Percentiles rank a stretch among this genome's conserved stretches.
phyloP scores from a whole-genome alignment of 805 yeast genomes.

The Cephaloascus albidus region DNA sequence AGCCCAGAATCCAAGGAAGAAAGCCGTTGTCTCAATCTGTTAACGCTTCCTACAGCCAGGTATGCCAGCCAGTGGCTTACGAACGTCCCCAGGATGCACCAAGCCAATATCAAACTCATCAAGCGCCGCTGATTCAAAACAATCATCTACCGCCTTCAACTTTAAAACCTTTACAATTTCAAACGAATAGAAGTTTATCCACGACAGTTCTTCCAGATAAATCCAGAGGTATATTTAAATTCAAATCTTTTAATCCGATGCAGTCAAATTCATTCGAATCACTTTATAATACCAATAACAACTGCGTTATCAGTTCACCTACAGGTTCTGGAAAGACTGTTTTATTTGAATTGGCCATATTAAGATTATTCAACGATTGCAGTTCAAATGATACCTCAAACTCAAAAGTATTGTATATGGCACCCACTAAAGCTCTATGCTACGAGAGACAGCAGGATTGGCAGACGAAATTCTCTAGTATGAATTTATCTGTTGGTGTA shows the following conservation, averaged over 20 bases:
- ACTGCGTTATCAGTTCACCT: slow-evolving; percentile 43
- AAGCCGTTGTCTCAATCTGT: too few relatives aligned
- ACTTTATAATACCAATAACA: slow-evolving; percentile 23
- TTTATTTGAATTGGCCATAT: slow-evolving; percentile 42
- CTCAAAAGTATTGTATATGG: slow-evolving; percentile 36
- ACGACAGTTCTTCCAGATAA: slow-evolving; percentile 23
- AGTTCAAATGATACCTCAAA: slow-evolving; percentile 13
- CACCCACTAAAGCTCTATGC: slow-evolving; percentile 54
- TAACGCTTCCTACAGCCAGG: too few relatives aligned
- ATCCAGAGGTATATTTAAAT: slow-evolving; percentile 22
- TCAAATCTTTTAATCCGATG: slow-evolving; percentile 35
- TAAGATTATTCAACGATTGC: slow-evolving; percentile 18
- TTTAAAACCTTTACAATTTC: background rate
- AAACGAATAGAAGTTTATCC: slow-evolving; percentile 1
- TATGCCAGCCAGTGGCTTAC: too few relatives aligned
- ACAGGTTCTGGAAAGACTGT: slow-evolving; percentile 56
- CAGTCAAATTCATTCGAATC: slow-evolving; percentile 33
- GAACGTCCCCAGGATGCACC: too few relatives aligned
- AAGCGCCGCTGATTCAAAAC: too few relatives aligned
- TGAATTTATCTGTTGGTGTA: slow-evolving; percentile 35
- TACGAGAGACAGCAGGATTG: slow-evolving; percentile 39
- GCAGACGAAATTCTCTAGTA: slow-evolving; percentile 25
- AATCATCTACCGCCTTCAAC: too few relatives aligned
- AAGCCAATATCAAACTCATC: too few relatives aligned
- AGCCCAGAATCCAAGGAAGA: too few relatives aligned